Base-by-base conservation (phyloP, 176 grass and related monocot genomes). In the Eragrostis nindensis region DNA sequence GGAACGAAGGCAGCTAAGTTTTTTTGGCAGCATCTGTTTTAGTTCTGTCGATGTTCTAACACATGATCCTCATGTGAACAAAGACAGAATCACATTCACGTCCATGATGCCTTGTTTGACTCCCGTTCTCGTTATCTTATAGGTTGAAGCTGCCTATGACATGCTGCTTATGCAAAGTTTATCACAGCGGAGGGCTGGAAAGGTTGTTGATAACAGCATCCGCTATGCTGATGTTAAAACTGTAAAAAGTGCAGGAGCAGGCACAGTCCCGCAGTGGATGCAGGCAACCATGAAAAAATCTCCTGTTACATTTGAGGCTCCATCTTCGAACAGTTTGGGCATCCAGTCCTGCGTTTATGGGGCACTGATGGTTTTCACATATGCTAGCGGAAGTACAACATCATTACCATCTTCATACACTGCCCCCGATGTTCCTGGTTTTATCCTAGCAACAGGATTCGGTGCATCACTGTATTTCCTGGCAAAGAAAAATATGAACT, bases 101-200 rank as follows among this genome's bases (percentile, higher is more conserved):
- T 81, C 68, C 55, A 44, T 49, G 39, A 42, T 73, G 16, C 65
- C 36, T 48, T 87, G 54, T 61, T 77, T 86, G 63, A 90, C 43
- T 38, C 32, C 0, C 0, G 45, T 55, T 73, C 27, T 67, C 75
- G 66, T 74, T 70, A 64, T 61, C 19, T 87, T 88, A 75, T 89
- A 99, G 97, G 85, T 99, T 27, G 97, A 99, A 75, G 84, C 89
- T 71, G 97, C 97, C 74, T 99, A 99, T 74, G 97, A 96, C 39
- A 96, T 86, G 65, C 54, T 99, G 82, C 91, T 99, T 67, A 93
- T 99, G 97, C 88, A 93, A 82, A 95, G 97, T 60, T 86, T 99
- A 36, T 93, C 89, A 2, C 86, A 84, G 66, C 56, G 97, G 54
- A 86, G 92, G 71, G 75, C 91, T 76, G 97, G 97, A 81, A 99